phyloP scores from a whole-genome alignment of 345 rosid species.

The Turnera subulata region DNA sequence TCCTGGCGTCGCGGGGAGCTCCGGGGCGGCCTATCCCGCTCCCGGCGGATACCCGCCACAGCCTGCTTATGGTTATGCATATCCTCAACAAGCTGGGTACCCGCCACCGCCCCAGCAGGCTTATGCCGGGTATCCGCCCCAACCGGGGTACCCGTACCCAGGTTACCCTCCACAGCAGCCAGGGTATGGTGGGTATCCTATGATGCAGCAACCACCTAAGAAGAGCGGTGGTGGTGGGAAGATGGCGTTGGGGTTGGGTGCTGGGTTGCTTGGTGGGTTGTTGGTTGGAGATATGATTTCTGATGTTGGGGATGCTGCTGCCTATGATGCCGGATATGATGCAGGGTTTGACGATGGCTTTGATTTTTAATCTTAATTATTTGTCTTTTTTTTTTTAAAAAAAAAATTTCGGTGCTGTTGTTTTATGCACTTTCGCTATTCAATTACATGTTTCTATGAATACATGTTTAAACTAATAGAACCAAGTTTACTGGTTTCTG shows the following conservation, averaged over 20 bases:
- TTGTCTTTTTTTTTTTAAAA: neutral
- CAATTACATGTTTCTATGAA: no score
- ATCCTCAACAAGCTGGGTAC: constrained; percentile 30
- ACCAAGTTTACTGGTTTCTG: no score
- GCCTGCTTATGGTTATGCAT: neutral
- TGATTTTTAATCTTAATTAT: constrained; percentile 8
- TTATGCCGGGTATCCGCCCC: constrained; percentile 17
- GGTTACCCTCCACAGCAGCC: constrained; percentile 7
- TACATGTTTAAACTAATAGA: no score
- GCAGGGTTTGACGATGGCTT: constrained; percentile 20
- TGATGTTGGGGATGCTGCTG: constrained; percentile 15
- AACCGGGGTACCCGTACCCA: constrained; percentile 25
- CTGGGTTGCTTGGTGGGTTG: constrained; percentile 34
- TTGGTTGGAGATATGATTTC: constrained; percentile 30
- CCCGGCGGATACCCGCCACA: constrained; percentile 12
- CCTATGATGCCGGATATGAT: constrained; percentile 18
- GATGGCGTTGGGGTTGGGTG: constrained; percentile 31
- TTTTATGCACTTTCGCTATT: no score
- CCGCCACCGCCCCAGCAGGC: constrained; percentile 17
- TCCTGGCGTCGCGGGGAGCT: neutral
- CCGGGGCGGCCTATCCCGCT: neutral
- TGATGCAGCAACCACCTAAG: constrained; percentile 13
- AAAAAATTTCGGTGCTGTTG: no score
- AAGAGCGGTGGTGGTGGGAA: constrained; percentile 4
- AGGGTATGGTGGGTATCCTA: constrained; percentile 21